Evolutionary conservation across 257 asterid genomes (phyloP).

Genomic region (Henckelia pumila): DNA sequence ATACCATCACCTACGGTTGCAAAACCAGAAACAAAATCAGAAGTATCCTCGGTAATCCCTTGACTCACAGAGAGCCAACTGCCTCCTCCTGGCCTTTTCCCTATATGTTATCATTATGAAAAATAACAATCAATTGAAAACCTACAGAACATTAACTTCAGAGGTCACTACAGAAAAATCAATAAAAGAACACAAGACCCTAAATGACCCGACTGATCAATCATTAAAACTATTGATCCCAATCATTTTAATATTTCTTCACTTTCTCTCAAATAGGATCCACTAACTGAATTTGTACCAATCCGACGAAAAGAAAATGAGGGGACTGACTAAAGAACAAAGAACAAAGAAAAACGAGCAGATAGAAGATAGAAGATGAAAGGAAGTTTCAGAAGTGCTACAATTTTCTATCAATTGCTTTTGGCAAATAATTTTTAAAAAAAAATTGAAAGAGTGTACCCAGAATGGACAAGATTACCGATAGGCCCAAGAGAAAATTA

Average conservation of each 20-base stretch:
- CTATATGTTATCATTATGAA: slow-evolving; percentile 24
- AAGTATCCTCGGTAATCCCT: slow-evolving; percentile 91
- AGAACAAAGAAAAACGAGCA: not conserved
- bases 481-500: slow-evolving; percentile 4
- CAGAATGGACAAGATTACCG: not conserved
- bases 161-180: too few species aligned
- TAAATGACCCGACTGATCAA: slow-evolving; percentile 1
- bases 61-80: slow-evolving; percentile 96
- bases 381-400: not conserved
- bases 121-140: too few species aligned
- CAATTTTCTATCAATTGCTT: not conserved
- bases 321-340: not conserved
- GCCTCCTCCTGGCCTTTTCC: slow-evolving; percentile 59
- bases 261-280: too few species aligned
- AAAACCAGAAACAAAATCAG: slow-evolving; percentile 95
- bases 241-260: too few species aligned
- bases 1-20: slow-evolving; percentile 91
- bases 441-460: not conserved
- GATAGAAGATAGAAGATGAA: not conserved
- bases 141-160: too few species aligned
- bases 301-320: too few species aligned
- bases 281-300: too few species aligned
- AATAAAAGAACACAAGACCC: not conserved
- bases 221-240: too few species aligned
- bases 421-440: not conserved